These are phyloP conservation scores for Polychytrium aggregatum DNA, from an alignment of 192 early-diverging fungal species.

Conservation along the genomic window DNA sequence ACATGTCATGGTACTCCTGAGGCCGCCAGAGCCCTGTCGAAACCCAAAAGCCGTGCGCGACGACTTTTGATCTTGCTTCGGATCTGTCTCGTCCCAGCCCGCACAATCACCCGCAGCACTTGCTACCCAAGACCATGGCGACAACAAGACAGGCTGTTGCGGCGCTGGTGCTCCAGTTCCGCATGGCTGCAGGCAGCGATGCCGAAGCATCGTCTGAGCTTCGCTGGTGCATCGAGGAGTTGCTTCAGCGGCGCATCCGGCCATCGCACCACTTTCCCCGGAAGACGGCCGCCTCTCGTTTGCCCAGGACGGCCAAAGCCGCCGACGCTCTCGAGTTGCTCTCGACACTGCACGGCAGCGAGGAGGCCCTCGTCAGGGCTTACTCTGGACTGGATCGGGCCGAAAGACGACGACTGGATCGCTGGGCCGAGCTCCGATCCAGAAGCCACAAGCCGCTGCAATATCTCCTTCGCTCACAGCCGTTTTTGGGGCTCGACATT, in stretches of 20 bases:
- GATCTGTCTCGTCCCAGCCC: too few species aligned
- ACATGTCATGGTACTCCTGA: too few species aligned
- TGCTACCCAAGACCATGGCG: too few species aligned
- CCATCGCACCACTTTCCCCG: slow-evolving; percentile 7
- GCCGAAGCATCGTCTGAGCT: slow-evolving; percentile 10
- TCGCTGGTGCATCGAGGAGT: slow-evolving; percentile 12
- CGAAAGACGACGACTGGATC: slow-evolving; percentile 2
- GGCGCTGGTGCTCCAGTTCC: too few species aligned
- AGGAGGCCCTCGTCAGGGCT: not conserved
- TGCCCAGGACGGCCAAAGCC: not conserved
- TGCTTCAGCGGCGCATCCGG: not conserved
- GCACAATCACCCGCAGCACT: too few species aligned
- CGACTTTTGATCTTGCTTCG: too few species aligned
- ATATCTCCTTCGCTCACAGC: slow-evolving; percentile 82
- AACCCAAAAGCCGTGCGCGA: too few species aligned
- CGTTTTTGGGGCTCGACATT: slow-evolving; percentile 71
- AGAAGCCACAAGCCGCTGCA: slow-evolving; percentile 68
- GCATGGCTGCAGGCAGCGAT: too few species aligned
- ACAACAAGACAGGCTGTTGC: too few species aligned
- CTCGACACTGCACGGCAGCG: not conserved
- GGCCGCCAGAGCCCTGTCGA: too few species aligned
- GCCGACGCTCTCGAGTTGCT: not conserved
- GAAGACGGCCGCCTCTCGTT: not conserved
- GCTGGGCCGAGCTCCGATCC: slow-evolving; percentile 13
- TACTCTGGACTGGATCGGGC: not conserved